Base-by-base conservation (phyloP, 495 filamentous ascomycete genomes). In the Penicillium canariense region DNA sequence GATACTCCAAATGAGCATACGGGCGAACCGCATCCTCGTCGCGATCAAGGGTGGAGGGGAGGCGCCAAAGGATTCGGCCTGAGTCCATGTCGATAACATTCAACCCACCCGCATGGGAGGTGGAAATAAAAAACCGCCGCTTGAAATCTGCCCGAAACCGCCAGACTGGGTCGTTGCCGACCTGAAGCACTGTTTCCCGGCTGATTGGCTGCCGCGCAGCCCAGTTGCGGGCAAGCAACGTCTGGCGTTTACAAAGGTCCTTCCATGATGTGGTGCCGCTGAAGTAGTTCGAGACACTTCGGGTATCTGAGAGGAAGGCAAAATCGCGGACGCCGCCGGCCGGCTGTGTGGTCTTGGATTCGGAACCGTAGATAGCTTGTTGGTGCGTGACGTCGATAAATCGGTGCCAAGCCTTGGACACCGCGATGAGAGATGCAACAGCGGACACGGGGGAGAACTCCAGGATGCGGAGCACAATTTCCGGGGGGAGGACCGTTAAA, bases 331-430 rank as follows among this genome's bases (percentile, higher is more conserved):
- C 18, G 5, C 50, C 52, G 23, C 58, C 53, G 8, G 48, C 28
- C 2, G 65, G 65, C 32, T 65, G 62, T 6, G 31, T 23, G 0
- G 63, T 66, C 48, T 65, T 70, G 14, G 56, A 60, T 27, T 68
- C 66, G 54, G 67, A 65, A 23, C 47, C 47, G 52, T 75, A 75
- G 57, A 75, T 73, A 10, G 69, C 65, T 32, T 75, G 61, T 63
- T 68, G 72, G 52, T 75, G 70, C 4, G 69, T 71, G 60, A 65
- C 54, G 58, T 75, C 72, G 57, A 75, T 75, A 50, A 75, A 73
- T 36, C 53, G 43, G 51, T 73, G 68, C 72, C 72, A 75, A 28
- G 70, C 68, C 23, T 65, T 67, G 17, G 70, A 73, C n/a, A 64
- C 57, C 1, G 61, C 52, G 14, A 66, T 70, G 35, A 75, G 60